A percentile compares a stretch with the other conserved stretches of the same genome.
Evolutionary conservation across 1,284 basidiomycete species (phyloP).

Genomic region (Rhodofomes roseus): DNA sequence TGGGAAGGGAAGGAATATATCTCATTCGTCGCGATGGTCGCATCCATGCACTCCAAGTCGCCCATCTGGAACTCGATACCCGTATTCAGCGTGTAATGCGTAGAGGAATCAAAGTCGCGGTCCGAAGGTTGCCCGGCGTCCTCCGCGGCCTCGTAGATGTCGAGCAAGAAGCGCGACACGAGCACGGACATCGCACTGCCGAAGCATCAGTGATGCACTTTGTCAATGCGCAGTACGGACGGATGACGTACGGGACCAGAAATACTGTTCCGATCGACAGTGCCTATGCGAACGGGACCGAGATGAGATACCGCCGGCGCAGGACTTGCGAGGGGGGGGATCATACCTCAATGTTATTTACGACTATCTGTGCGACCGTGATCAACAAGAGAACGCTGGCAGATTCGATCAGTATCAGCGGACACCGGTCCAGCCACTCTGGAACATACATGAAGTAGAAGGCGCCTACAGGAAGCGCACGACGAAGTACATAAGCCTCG

Average conservation of each 20-base stretch:
- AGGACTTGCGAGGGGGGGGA: background rate
- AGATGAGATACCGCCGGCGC: background rate
- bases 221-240: background rate
- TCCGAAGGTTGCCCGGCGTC: background rate
- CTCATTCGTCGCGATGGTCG: background rate
- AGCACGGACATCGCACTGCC: background rate
- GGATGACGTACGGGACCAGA: background rate
- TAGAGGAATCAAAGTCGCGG: background rate
- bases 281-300: background rate
- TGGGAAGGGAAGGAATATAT: background rate
- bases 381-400: background rate
- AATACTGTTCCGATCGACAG: background rate
- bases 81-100: background rate
- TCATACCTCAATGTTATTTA: background rate
- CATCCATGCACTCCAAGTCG: background rate
- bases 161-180: background rate
- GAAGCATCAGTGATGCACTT: background rate
- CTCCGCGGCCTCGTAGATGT: background rate
- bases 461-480: background rate
- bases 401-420: background rate
- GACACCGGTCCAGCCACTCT: background rate
- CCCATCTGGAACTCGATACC: background rate
- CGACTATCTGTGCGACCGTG: background rate
- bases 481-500: background rate
- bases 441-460: background rate